Conservation (phyloP, 2,329 filamentous ascomycete species). For the Penicillium sp. region DNA sequence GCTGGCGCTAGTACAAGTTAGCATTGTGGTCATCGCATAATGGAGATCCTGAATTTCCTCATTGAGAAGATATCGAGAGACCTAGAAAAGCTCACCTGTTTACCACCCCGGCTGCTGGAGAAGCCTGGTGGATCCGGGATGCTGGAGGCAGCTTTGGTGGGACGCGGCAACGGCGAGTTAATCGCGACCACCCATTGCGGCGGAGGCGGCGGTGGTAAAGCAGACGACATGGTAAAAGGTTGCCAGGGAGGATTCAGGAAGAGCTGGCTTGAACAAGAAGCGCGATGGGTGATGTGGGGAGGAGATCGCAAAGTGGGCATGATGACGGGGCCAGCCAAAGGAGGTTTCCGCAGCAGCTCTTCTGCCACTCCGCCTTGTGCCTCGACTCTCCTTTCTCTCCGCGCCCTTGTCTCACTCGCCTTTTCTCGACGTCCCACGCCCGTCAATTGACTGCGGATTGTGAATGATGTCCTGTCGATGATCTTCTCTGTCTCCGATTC, state of each 20-base stretch:
- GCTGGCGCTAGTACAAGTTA: conserved; percentile 30
- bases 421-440: background rate
- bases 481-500: conserved; percentile 16
- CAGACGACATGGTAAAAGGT: conserved; percentile 19
- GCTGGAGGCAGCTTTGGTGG: conserved; percentile 60
- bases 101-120: conserved; percentile 56
- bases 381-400: conserved; percentile 24
- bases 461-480: conserved; percentile 21
- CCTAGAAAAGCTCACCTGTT: conserved; percentile 49
- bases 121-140: conserved; percentile 88
- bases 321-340: conserved; percentile 18
- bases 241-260: conserved; percentile 12
- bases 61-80: background rate
- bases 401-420: background rate
- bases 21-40: background rate
- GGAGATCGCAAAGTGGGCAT: conserved; percentile 9
- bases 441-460: conserved; percentile 13
- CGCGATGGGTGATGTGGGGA: conserved; percentile 8
- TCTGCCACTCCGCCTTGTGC: conserved; percentile 25
- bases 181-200: conserved; percentile 86
- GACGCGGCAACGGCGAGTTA: conserved; percentile 67
- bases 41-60: background rate
- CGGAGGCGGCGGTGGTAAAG: conserved; percentile 48
- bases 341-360: conserved; percentile 32
- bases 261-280: conserved; percentile 5